A percentile compares a stretch with the other conserved stretches of the same genome.
phyloP scores from a whole-genome alignment of 2,329 filamentous ascomycete species.

The Trichoderma hamatum region DNA sequence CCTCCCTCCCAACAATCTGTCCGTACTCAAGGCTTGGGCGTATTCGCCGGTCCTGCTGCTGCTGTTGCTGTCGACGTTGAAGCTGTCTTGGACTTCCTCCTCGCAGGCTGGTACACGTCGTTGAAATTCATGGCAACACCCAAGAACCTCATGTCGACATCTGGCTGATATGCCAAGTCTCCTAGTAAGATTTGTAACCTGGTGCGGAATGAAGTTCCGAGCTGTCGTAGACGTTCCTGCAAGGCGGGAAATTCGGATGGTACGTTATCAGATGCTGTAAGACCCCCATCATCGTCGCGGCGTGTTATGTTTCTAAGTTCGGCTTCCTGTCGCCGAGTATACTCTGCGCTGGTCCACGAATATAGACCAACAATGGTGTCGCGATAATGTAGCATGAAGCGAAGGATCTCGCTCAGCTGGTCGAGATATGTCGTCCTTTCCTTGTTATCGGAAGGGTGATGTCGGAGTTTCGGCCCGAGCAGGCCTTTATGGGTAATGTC shows the following conservation, averaged over 20 bases:
- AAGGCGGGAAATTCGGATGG: constrained; percentile 71
- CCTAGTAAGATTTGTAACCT: constrained; percentile 81
- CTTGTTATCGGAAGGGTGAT: constrained; percentile 57
- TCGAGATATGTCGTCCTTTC: constrained; percentile 79
- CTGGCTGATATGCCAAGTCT: constrained; percentile 89
- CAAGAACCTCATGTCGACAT: constrained; percentile 93
- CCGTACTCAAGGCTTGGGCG: constrained; percentile 35
- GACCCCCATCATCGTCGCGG: constrained; percentile 35
- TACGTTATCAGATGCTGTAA: constrained; percentile 57
- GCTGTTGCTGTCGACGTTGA: constrained; percentile 31
- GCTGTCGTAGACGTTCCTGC: constrained; percentile 69
- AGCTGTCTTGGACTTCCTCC: constrained; percentile 58
- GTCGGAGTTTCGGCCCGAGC: constrained; percentile 68
- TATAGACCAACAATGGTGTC: constrained; percentile 94
- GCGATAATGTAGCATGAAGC: constrained; percentile 91
- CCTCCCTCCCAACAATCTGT: not conserved
- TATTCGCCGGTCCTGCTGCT: constrained; percentile 32
- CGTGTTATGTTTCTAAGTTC: constrained; percentile 72
- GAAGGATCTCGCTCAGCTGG: constrained; percentile 89
- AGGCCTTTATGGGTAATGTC: constrained; percentile 96
- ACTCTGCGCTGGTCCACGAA: constrained; percentile 92
- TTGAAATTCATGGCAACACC: constrained; percentile 99
- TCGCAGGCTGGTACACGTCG: constrained; percentile 83
- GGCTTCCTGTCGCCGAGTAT: constrained; percentile 84
- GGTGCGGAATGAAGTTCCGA: constrained; percentile 75